Conservation (phyloP, 495 filamentous ascomycete species). For the Hyphodiscus hymeniophilus region DNA sequence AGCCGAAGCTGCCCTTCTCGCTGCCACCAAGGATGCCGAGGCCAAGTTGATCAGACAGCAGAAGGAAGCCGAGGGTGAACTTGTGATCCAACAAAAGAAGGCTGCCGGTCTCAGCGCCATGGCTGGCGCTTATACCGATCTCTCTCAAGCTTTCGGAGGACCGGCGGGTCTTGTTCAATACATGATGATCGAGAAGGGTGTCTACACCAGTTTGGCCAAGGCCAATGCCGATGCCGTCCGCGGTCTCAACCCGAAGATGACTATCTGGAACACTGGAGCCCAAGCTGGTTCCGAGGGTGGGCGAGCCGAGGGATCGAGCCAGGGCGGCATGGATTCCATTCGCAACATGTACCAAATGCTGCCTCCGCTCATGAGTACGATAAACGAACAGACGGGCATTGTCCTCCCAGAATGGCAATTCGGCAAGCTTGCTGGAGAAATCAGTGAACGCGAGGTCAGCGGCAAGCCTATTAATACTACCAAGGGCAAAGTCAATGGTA, state of each 20-base stretch:
- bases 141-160: constrained; percentile 65
- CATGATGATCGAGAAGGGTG: constrained; percentile 67
- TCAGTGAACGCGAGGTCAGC: constrained; percentile 15
- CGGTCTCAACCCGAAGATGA: constrained; percentile 80
- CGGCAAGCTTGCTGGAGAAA: constrained; percentile 32
- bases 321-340: constrained; percentile 25
- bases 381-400: constrained; percentile 79
- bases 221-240: constrained; percentile 64
- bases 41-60: constrained; percentile 51
- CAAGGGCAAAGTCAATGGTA: neutral
- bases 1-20: constrained; percentile 25
- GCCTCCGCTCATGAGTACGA: constrained; percentile 69
- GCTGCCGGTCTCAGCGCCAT: constrained; percentile 67
- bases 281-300: constrained; percentile 26
- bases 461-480: constrained; percentile 12
- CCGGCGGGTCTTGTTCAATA: constrained; percentile 67
- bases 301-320: constrained; percentile 16
- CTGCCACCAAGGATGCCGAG: constrained; percentile 52
- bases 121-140: constrained; percentile 64
- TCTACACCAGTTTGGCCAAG: constrained; percentile 55
- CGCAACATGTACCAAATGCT: constrained; percentile 59
- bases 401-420: constrained; percentile 64
- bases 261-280: constrained; percentile 72
- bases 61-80: constrained; percentile 55
- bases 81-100: constrained; percentile 56